A percentile compares a stretch with the other conserved stretches of the same genome.
Conservation (phyloP, 1,284 basidiomycete genomes). For the Moesziomyces parantarcticus region DNA sequence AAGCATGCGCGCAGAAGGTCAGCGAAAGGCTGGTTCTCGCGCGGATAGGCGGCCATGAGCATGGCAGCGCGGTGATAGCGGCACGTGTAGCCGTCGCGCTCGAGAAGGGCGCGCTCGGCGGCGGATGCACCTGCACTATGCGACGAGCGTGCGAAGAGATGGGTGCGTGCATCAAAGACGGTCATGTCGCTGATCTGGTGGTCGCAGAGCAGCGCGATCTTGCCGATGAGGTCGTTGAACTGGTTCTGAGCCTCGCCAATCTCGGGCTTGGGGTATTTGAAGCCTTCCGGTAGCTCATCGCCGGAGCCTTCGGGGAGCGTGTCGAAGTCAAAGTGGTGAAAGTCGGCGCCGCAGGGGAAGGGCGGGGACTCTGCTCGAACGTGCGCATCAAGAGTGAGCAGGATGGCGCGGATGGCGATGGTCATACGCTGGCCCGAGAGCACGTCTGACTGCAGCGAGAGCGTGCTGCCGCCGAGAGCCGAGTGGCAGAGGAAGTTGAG, state of each 20-base stretch:
- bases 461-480: slow-evolving; percentile 51
- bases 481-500: slow-evolving; percentile 69
- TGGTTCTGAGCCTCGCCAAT: slow-evolving; percentile 81
- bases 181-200: slow-evolving; percentile 80
- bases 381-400: slow-evolving; percentile 78
- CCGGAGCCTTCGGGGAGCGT: slow-evolving; percentile 41
- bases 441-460: slow-evolving; percentile 61
- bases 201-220: slow-evolving; percentile 76
- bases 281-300: slow-evolving; percentile 51
- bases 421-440: slow-evolving; percentile 72
- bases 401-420: slow-evolving; percentile 81
- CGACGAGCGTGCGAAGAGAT: slow-evolving; percentile 57
- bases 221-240: slow-evolving; percentile 75
- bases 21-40: slow-evolving; percentile 76
- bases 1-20: slow-evolving; percentile 82
- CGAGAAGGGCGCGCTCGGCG: slow-evolving; percentile 49
- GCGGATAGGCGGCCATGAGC: slow-evolving; percentile 76
- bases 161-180: slow-evolving; percentile 85
- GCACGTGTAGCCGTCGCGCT: slow-evolving; percentile 70
- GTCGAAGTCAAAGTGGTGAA: slow-evolving; percentile 71
- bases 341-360: slow-evolving; percentile 83
- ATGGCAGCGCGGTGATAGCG: slow-evolving; percentile 73
- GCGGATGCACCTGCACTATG: slow-evolving; percentile 25
- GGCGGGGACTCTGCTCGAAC: slow-evolving; percentile 76
- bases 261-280: slow-evolving; percentile 72